Evolutionary conservation across 1,284 basidiomycete species (phyloP), one percentile per base, ranked within the genome.

Genomic region (Pseudozyma tsukubaensis): DNA sequence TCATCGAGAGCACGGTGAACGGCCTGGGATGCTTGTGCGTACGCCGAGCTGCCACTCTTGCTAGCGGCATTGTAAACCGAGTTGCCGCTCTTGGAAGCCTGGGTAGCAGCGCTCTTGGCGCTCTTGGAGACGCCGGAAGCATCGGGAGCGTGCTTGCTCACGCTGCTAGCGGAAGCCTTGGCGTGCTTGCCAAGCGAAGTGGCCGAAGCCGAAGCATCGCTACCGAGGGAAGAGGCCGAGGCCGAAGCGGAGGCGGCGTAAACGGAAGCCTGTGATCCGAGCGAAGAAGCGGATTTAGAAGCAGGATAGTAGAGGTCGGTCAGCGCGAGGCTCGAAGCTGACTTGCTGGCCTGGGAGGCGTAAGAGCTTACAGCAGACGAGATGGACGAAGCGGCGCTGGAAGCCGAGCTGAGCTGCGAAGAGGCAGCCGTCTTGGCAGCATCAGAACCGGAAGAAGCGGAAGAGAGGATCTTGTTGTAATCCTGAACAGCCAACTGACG

Each of bases 401-500:
- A 78, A 18, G 72, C 74, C 24, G 65, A 49, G 64, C 44, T 71
- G 36, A 63, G 59, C 74, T 66, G 73, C 58, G 57, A 51, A 34
- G 59, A 58, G 34, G 73, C 76, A 16, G 66, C 60, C 18, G 62
- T 64, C 53, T 66, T 39, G 18, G 72, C 79, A 35, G 61, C 62
- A 18, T 37, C 76, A 10, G 69, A 39, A 35, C 35, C 59, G 11
- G 72, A 69, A 6, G 62, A 66, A n/a, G 68, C 76, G 6, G 63
- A 68, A 14, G 65, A 62, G 32, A 55, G 40, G 36, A 84, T 52
- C 61, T 67, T 69, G 57, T 65, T 48, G 55, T 81, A 83, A 73
- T 83, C 79, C 51, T 78, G 70, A 56, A 77, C 72, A 52, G 83
- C 83, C 39, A 82, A 57, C 56, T 69, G 63, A 18, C 79, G 76